phyloP scores from a whole-genome alignment of 2,329 filamentous ascomycete genomes.

The Proliferodiscus dingleyae region DNA sequence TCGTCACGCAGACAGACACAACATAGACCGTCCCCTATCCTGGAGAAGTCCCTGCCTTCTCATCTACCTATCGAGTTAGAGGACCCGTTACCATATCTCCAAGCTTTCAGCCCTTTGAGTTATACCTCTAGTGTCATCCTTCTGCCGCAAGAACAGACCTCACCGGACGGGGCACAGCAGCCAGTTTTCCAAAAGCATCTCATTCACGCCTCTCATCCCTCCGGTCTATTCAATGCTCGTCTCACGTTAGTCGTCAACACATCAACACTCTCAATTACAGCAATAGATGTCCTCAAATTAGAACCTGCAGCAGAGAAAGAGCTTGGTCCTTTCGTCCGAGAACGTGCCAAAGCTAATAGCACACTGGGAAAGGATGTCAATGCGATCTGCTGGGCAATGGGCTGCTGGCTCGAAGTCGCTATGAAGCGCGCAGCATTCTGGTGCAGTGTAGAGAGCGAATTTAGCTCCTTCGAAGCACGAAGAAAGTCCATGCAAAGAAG shows the following conservation, averaged over 20 bases:
- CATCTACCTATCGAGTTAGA: slow-evolving; percentile 60
- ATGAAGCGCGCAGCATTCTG: slow-evolving; percentile 58
- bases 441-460: slow-evolving; percentile 46
- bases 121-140: slow-evolving; percentile 52
- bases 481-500: slow-evolving; percentile 13
- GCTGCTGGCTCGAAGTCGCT: slow-evolving; percentile 61
- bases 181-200: slow-evolving; percentile 47
- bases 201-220: slow-evolving; percentile 45
- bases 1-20: slow-evolving; percentile 19
- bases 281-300: slow-evolving; percentile 49
- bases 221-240: slow-evolving; percentile 50
- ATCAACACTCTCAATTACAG: slow-evolving; percentile 44
- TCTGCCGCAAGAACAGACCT: slow-evolving; percentile 32
- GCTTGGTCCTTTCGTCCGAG: slow-evolving; percentile 44
- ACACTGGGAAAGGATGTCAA: slow-evolving; percentile 52
- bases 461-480: slow-evolving; percentile 36
- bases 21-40: slow-evolving; percentile 29
- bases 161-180: slow-evolving; percentile 18
- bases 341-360: slow-evolving; percentile 36
- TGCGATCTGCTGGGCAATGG: slow-evolving; percentile 61
- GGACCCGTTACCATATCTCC: slow-evolving; percentile 64
- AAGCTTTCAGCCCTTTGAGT: slow-evolving; percentile 64
- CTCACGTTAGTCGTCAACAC: slow-evolving; percentile 56
- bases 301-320: slow-evolving; percentile 56
- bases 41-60: slow-evolving; percentile 45